phyloP scores from a whole-genome alignment of 2,329 filamentous ascomycete genomes.

The Venturia oleaginea region DNA sequence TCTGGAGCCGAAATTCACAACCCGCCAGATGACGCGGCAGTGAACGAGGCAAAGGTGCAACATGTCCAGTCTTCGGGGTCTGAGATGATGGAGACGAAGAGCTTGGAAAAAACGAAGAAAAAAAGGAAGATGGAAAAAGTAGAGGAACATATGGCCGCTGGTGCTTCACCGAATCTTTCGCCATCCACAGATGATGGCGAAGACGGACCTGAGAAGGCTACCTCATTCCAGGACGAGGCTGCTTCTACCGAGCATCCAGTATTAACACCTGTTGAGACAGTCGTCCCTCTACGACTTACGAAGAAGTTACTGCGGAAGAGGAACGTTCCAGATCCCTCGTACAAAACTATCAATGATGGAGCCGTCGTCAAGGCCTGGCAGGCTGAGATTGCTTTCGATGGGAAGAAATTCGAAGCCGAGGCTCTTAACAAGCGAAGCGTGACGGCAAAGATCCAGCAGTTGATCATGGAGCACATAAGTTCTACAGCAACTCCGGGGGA shows the following conservation, averaged over 20 bases:
- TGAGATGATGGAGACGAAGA: too few species aligned
- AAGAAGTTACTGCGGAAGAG: background rate
- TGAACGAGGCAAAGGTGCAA: background rate
- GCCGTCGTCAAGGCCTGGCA: background rate
- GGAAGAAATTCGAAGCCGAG: background rate
- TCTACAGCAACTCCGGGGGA: background rate
- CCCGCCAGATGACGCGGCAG: background rate
- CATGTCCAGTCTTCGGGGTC: background rate
- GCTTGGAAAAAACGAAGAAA: too few species aligned
- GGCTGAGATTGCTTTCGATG: background rate
- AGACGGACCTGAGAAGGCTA: background rate
- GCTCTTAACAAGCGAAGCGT: background rate
- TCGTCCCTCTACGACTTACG: background rate
- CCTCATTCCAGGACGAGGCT: background rate
- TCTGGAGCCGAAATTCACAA: background rate
- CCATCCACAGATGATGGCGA: background rate
- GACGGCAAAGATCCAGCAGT: background rate
- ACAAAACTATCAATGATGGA: background rate
- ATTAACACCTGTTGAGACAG: background rate
- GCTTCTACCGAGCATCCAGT: too few species aligned
- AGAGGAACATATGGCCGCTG: background rate
- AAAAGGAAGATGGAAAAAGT: too few species aligned
- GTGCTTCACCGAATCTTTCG: background rate
- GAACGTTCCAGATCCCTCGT: background rate
- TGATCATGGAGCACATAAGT: background rate